Conservation (phyloP, 352 stramenopile genomes). For the Globisporangium splendens region DNA sequence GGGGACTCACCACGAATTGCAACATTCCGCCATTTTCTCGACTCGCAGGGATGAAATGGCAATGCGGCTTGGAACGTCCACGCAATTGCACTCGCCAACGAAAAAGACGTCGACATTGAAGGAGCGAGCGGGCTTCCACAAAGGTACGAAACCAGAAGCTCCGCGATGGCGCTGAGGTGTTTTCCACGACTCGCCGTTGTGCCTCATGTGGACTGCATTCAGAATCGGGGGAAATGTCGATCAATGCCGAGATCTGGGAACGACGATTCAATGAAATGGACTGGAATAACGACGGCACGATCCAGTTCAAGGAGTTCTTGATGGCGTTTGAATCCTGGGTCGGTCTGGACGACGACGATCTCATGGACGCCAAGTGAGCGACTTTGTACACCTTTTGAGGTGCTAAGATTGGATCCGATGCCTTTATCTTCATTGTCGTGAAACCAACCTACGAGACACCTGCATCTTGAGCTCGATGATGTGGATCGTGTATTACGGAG, state of each 20-base stretch:
- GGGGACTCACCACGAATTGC: neutral
- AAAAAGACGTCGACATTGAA: conserved; percentile 60
- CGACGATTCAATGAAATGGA: conserved; percentile 87
- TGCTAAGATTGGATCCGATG: too few species aligned
- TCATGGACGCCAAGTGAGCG: conserved; percentile 8
- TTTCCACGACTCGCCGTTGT: conserved; percentile 1
- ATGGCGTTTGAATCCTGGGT: conserved; percentile 87
- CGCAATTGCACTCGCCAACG: conserved; percentile 68
- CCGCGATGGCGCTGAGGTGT: too few species aligned
- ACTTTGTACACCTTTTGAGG: too few species aligned
- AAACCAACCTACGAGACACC: too few species aligned
- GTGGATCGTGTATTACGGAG: too few species aligned
- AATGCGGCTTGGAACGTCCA: conserved; percentile 54
- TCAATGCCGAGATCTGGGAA: conserved; percentile 74
- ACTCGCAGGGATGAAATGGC: conserved; percentile 39
- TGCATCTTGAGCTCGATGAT: too few species aligned
- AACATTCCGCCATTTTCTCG: neutral
- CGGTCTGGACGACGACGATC: conserved; percentile 71
- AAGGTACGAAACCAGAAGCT: conserved; percentile 10
- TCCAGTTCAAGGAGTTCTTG: conserved; percentile 89
- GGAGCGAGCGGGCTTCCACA: conserved; percentile 12
- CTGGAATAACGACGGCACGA: conserved; percentile 80
- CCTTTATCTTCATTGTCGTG: too few species aligned
- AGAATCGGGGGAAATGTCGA: conserved; percentile 38
- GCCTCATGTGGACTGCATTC: neutral